phyloP scores from a whole-genome alignment of 805 yeast genomes.

The Ogataea ramenticola region DNA sequence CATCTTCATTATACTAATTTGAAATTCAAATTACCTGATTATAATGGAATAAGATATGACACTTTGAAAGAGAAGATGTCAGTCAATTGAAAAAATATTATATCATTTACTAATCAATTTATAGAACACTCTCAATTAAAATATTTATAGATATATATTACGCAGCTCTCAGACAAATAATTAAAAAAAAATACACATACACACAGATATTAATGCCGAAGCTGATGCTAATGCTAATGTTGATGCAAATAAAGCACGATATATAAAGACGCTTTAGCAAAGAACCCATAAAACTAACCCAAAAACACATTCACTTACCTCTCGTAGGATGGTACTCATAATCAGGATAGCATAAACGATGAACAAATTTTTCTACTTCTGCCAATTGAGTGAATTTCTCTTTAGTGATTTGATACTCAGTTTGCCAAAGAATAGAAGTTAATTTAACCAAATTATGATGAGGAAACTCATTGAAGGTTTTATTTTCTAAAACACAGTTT shows the following conservation, averaged over 20 bases:
- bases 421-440: constrained; percentile 38
- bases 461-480: not conserved
- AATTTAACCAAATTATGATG: constrained; percentile 35
- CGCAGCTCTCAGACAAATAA: too few species aligned
- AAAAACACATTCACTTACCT: too few species aligned
- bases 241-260: too few species aligned
- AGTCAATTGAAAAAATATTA: not conserved
- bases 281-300: too few species aligned
- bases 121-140: too few species aligned
- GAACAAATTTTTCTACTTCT: constrained; percentile 33
- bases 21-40: constrained; percentile 15
- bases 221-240: too few species aligned
- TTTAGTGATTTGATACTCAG: constrained; percentile 30
- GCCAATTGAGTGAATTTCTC: constrained; percentile 31
- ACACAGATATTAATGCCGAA: too few species aligned
- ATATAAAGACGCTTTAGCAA: too few species aligned
- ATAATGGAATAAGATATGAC: constrained; percentile 10
- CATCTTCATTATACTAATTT: constrained; percentile 17
- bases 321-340: constrained; percentile 33
- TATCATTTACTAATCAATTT: too few species aligned
- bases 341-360: constrained; percentile 33
- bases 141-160: too few species aligned
- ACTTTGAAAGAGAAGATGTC: constrained; percentile 5
- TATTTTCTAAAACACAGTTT: not conserved
- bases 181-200: too few species aligned